These are phyloP conservation scores for Fibroporia radiculosa DNA, from an alignment of 768 basidiomycete genomes.

Conservation along the genomic window DNA sequence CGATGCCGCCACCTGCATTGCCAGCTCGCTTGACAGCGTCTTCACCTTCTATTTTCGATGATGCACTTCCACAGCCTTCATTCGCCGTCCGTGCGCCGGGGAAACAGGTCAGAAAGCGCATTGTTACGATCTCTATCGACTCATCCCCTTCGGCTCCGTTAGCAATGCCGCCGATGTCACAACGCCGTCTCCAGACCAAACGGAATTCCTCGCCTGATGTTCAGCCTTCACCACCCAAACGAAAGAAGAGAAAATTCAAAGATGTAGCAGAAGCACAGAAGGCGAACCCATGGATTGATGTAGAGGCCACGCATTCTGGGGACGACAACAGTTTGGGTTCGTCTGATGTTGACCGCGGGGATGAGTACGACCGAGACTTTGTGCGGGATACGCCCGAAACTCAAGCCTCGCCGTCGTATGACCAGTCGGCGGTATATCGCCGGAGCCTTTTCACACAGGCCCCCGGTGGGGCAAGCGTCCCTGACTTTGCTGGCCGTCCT, in stretches of 20 bases:
- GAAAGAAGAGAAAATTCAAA: slow-evolving; percentile 21
- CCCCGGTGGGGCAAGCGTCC: slow-evolving; percentile 33
- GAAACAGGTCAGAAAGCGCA: slow-evolving; percentile 21
- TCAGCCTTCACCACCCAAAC: slow-evolving; percentile 18
- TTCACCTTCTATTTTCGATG: slow-evolving; percentile 12
- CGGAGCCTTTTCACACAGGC: slow-evolving; percentile 69
- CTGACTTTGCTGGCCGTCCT: slow-evolving; percentile 49
- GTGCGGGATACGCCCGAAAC: slow-evolving; percentile 56
- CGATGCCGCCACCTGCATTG: slow-evolving; percentile 29
- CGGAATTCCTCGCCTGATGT: slow-evolving; percentile 9
- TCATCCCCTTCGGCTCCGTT: slow-evolving; percentile 25
- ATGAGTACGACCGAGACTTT: slow-evolving; percentile 66
- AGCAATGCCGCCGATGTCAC: slow-evolving; percentile 26
- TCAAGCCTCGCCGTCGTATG: slow-evolving; percentile 63
- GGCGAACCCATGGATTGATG: slow-evolving; percentile 47
- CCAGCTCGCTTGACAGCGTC: slow-evolving; percentile 22
- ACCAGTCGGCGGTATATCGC: slow-evolving; percentile 64
- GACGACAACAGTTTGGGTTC: slow-evolving; percentile 65
- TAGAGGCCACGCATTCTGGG: slow-evolving; percentile 73
- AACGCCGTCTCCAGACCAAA: slow-evolving; percentile 20
- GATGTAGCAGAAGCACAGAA: slow-evolving; percentile 28
- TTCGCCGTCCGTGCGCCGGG: slow-evolving; percentile 39
- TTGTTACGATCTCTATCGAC: neutral
- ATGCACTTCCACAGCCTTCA: slow-evolving; percentile 29
- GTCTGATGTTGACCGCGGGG: slow-evolving; percentile 48